phyloP scores from a whole-genome alignment of 2,329 filamentous ascomycete genomes.

The Ascochyta fabae region DNA sequence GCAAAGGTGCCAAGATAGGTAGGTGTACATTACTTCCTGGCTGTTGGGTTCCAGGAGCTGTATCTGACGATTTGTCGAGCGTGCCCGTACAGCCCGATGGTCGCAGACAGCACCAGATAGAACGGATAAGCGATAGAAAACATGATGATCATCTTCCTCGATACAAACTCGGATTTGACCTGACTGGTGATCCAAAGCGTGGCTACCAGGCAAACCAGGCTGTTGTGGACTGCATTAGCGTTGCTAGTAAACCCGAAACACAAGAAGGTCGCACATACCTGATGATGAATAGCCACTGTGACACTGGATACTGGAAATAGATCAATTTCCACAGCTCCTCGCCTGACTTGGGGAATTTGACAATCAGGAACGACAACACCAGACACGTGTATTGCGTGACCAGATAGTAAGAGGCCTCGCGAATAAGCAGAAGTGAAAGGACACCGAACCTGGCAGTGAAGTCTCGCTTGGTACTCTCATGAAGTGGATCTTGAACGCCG shows the following conservation, averaged over 20 bases:
- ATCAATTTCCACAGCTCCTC: conserved; percentile 50
- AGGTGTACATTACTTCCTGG: conserved; percentile 34
- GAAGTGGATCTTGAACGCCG: conserved; percentile 44
- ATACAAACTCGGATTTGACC: conserved; percentile 56
- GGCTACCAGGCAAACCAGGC: conserved; percentile 52
- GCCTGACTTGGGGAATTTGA: conserved; percentile 51
- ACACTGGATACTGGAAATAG: conserved; percentile 58
- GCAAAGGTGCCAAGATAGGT: not conserved
- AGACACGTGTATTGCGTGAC: conserved; percentile 58
- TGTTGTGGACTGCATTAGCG: conserved; percentile 31
- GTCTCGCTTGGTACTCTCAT: conserved; percentile 38
- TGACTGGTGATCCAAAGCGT: conserved; percentile 57
- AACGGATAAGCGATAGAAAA: conserved; percentile 54
- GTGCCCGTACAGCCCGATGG: conserved; percentile 56
- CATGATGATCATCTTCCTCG: conserved; percentile 49
- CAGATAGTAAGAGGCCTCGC: conserved; percentile 57
- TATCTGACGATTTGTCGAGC: conserved; percentile 56
- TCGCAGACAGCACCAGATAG: conserved; percentile 54
- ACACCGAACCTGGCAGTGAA: conserved; percentile 53
- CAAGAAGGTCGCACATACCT: conserved; percentile 42
- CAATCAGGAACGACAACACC: conserved; percentile 54
- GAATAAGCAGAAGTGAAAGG: conserved; percentile 54
- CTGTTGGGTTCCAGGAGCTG: conserved; percentile 58
- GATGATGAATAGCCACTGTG: conserved; percentile 56
- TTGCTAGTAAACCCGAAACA: not conserved